A percentile compares a stretch with the other conserved stretches of the same genome.
Evolutionary conservation across 1,139 yeast genomes (phyloP).

Genomic region (Chernovozyma aurita): DNA sequence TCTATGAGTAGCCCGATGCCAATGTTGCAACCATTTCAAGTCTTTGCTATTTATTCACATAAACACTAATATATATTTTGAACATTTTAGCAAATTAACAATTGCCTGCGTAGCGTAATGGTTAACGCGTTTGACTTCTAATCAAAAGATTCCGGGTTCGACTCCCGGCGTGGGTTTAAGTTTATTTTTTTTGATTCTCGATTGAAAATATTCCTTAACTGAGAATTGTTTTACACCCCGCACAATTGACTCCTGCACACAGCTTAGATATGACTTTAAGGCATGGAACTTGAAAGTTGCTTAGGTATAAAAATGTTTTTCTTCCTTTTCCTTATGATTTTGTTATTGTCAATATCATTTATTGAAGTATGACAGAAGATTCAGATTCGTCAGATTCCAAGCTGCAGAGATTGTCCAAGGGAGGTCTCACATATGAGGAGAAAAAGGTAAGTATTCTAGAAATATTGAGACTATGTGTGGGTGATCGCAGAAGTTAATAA

Average conservation of each 20-base stretch:
- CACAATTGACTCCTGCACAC: slow-evolving; percentile 1
- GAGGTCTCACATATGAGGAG: slow-evolving; percentile 40
- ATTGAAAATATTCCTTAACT: background rate
- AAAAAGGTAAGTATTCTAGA: slow-evolving; percentile 41
- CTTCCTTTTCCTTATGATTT: background rate
- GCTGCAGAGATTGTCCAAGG: slow-evolving; percentile 19
- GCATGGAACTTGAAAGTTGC: too few species aligned
- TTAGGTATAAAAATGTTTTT: too few species aligned
- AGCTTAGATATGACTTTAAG: background rate
- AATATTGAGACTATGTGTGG: too few species aligned
- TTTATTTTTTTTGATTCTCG: background rate
- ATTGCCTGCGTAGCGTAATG: slow-evolving; percentile 8
- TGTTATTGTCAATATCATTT: background rate
- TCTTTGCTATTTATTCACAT: too few species aligned
- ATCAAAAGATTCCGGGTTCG: slow-evolving; percentile 8
- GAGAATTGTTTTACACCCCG: background rate
- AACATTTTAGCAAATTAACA: background rate
- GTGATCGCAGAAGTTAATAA: too few species aligned
- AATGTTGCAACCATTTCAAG: too few species aligned
- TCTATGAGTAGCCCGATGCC: too few species aligned
- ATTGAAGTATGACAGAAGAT: slow-evolving; percentile 2
- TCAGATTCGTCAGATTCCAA: slow-evolving; percentile 1
- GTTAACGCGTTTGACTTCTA: slow-evolving; percentile 9
- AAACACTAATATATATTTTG: slow-evolving; percentile 1
- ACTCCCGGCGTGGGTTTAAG: slow-evolving; percentile 9